Evolutionary conservation across 108 stramenopile genomes (phyloP), one percentile per base, ranked within the genome.

Genomic region (Cylindrotheca closterium): DNA sequence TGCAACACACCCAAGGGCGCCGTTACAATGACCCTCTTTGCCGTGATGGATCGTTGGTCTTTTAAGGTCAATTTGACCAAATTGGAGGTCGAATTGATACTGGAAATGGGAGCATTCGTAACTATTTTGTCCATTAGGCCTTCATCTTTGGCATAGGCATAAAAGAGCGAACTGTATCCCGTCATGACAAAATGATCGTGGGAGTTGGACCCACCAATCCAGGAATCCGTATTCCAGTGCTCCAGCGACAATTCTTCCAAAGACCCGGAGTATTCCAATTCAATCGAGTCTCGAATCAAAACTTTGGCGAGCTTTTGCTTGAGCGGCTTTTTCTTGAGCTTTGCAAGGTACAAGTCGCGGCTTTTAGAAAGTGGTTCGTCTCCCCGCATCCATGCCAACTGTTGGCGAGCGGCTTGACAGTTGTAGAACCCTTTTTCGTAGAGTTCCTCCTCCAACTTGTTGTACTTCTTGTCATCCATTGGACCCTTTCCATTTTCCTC

Each of bases 1-100:
- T 87, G 84, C 26, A 87, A 51, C 3, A 84, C 83, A 4, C 83
- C 86, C 37, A 87, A 58, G 21, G 86, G 81, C 3, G 79, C 73
- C 21, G 86, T 85, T 17, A 84, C 70, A n/a, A 87, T 21, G 30
- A 74, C 78, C 23, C 26, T 67, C 2, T 46, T 27, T 1, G 60
- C 60, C 1, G 1, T 1, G 47, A 48, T 24, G 24, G 46, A 37
- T 48, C 18, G 47, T 2, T 21, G 19, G 1, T 24, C 47, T 15
- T 46, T 46, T 25, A 65, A 42, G 18, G 55, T 15, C 7, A 10
- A 10, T 42, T 7, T 42, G 10, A 42, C 37, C 10, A 7, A 7
- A 42, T 7, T 15, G 15, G 37, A 7, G 15, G 7, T 10, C 10
- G 37, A 42, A 2, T 42, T 15, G 37, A 42, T 42, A 42, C 10